Percentiles rank a stretch among this genome's conserved stretches.
Conservation (phyloP, 1,284 basidiomycete genomes). For the Bondarzewia mesenterica region DNA sequence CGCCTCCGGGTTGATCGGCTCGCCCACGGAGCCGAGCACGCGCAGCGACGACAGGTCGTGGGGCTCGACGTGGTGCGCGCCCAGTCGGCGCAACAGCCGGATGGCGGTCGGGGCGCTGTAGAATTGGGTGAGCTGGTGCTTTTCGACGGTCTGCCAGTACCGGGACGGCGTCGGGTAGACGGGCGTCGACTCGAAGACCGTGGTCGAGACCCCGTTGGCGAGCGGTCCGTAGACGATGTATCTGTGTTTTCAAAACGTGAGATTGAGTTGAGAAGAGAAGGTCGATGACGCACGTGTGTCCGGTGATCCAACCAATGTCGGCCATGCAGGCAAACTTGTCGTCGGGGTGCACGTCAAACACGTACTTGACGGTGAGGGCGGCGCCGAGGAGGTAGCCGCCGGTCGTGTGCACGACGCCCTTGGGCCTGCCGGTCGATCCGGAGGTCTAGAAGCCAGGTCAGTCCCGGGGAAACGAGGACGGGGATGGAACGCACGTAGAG, state of each 20-base stretch:
- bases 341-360: constrained; percentile 92
- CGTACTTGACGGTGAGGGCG: constrained; percentile 89
- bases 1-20: constrained; percentile 98
- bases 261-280: neutral
- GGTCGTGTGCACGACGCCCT: constrained; percentile 94
- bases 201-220: constrained; percentile 84
- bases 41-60: constrained; percentile 83
- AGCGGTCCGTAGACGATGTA: constrained; percentile 98
- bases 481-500: constrained; percentile 70
- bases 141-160: constrained; percentile 95
- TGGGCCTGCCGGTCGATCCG: constrained; percentile 94
- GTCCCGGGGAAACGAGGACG: constrained; percentile 4
- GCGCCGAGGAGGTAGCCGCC: constrained; percentile 91
- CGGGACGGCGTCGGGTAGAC: constrained; percentile 94
- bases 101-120: constrained; percentile 94
- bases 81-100: constrained; percentile 83
- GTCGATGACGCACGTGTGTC: constrained; percentile 64
- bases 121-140: constrained; percentile 91
- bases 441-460: constrained; percentile 54
- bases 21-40: constrained; percentile 89
- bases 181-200: constrained; percentile 95
- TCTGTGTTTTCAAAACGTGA: constrained; percentile 22
- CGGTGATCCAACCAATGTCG: constrained; percentile 98
- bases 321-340: constrained; percentile 98
- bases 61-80: constrained; percentile 79